Evolutionary conservation across 441 rosid species (phyloP).

Genomic region (Adansonia rubrostipa): DNA sequence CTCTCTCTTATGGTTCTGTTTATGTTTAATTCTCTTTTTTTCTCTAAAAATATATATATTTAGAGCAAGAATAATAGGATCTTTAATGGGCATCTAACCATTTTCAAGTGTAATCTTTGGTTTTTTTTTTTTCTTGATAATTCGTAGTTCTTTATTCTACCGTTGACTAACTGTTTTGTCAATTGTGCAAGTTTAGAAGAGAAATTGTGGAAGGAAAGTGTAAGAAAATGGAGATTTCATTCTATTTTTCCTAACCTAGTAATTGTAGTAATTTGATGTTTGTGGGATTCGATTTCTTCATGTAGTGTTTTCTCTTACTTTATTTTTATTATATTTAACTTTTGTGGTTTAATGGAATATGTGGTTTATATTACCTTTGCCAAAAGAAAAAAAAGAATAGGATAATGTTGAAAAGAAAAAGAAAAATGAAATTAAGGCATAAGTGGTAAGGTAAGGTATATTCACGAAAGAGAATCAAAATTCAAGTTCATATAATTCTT

Average conservation of each 20-base stretch:
- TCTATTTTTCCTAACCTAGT: conserved; percentile 27
- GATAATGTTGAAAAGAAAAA: too few relatives aligned
- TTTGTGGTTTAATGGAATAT: too few relatives aligned
- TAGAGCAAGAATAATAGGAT: background rate
- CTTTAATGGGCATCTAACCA: conserved; percentile 35
- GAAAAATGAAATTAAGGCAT: too few relatives aligned
- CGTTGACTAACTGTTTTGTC: background rate
- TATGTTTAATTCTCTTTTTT: conserved; percentile 44
- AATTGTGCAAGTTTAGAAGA: too few relatives aligned
- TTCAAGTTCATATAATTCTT: too few relatives aligned
- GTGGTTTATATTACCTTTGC: too few relatives aligned
- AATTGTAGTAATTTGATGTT: conserved; percentile 8
- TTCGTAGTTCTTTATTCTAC: background rate
- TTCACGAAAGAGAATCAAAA: too few relatives aligned
- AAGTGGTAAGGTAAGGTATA: too few relatives aligned
- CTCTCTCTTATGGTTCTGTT: conserved; percentile 79
- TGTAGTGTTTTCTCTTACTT: too few relatives aligned
- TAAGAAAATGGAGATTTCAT: conserved; percentile 34
- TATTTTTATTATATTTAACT: too few relatives aligned
- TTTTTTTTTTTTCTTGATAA: conserved; percentile 11
- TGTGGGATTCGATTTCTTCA: background rate
- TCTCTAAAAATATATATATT: background rate
- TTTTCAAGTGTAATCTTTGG: conserved; percentile 22
- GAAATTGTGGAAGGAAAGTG: background rate
- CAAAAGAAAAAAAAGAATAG: too few relatives aligned